Evolutionary conservation across 169 alveolate species (phyloP).

Genomic region (Hepatocystis sp.): DNA sequence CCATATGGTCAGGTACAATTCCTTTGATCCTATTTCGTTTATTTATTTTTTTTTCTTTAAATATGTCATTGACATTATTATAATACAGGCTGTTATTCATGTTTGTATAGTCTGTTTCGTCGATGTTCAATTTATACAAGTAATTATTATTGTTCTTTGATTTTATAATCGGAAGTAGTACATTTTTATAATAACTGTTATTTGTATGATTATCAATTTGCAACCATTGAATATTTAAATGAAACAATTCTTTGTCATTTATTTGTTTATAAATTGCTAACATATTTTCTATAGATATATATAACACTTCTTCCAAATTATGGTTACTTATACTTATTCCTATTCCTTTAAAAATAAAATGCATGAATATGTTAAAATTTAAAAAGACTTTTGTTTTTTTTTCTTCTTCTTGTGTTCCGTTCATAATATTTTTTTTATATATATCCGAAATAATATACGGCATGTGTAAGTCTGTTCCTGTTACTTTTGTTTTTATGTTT

Average conservation of each 20-base stretch:
- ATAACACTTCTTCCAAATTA: slow-evolving; percentile 70
- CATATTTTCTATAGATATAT: slow-evolving; percentile 66
- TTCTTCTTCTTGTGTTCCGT: slow-evolving; percentile 22
- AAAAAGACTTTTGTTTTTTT: slow-evolving; percentile 11
- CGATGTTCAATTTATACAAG: too few species aligned
- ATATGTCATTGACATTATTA: too few species aligned
- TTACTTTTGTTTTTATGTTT: too few species aligned
- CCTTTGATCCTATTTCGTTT: too few species aligned
- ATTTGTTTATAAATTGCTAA: slow-evolving; percentile 54
- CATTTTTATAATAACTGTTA: slow-evolving; percentile 66
- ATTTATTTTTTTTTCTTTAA: too few species aligned
- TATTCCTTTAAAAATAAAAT: slow-evolving; percentile 69
- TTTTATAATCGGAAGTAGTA: slow-evolving; percentile 48
- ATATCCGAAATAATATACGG: slow-evolving; percentile 30
- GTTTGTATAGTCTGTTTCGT: too few species aligned
- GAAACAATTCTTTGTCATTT: slow-evolving; percentile 59
- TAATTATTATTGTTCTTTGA: too few species aligned
- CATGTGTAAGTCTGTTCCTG: slow-evolving; percentile 8
- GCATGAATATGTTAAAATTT: slow-evolving; percentile 57
- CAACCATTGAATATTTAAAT: slow-evolving; percentile 66
- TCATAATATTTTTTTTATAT: slow-evolving; percentile 22
- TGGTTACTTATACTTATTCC: slow-evolving; percentile 70
- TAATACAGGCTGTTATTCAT: too few species aligned
- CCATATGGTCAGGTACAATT: too few species aligned
- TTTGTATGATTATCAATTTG: slow-evolving; percentile 76